Evolutionary conservation across 129 eudicot genomes (phyloP).

Genomic region (Flaveria linearis): DNA sequence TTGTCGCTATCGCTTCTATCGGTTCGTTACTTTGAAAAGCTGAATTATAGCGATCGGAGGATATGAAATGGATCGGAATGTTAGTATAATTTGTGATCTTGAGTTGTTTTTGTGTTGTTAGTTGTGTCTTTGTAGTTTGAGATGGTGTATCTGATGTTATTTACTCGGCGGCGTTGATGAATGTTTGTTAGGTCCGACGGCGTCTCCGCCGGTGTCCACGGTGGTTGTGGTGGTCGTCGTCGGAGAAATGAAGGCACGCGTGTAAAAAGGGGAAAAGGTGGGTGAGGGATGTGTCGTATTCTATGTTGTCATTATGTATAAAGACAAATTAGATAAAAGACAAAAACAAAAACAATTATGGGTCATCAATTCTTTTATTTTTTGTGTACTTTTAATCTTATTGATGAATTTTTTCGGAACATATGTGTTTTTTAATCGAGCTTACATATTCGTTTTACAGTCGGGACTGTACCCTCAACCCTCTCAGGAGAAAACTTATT

Average conservation of each 20-base stretch:
- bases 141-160: neutral
- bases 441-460: too few relatives aligned
- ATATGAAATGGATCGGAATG: neutral
- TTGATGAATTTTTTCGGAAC: too few relatives aligned
- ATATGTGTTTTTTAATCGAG: too few relatives aligned
- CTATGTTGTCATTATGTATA: conserved; percentile 32
- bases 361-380: neutral
- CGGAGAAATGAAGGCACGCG: conserved; percentile 28
- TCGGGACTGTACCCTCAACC: too few relatives aligned
- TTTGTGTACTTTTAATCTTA: neutral
- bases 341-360: neutral
- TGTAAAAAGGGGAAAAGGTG: conserved; percentile 28
- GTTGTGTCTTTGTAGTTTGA: neutral
- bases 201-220: conserved; percentile 12
- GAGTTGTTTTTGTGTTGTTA: neutral
- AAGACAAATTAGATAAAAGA: conserved; percentile 24
- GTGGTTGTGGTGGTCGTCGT: conserved; percentile 23
- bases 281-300: conserved; percentile 34
- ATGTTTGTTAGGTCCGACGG: conserved; percentile 16
- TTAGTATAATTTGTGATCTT: neutral
- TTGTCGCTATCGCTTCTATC: conserved; percentile 77
- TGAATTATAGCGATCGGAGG: conserved; percentile 44
- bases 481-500: too few relatives aligned
- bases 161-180: neutral
- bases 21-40: conserved; percentile 72